Evolutionary conservation across 441 rosid species (phyloP), one percentile per base, ranked within the genome.

Genomic region (Populus hybrid): DNA sequence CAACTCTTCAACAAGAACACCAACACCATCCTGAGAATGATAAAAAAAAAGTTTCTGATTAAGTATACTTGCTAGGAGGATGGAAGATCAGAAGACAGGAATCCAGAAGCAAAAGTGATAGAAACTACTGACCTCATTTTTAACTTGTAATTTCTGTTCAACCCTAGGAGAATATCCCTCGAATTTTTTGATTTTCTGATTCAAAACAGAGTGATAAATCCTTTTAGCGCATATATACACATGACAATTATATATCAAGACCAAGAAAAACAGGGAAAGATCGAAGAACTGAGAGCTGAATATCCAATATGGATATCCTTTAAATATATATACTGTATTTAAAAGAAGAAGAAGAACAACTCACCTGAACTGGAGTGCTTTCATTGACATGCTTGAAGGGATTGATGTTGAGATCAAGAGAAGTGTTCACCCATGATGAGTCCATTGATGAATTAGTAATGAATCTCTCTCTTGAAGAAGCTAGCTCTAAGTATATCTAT

Each of bases 371-470:
- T 9, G 23, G 73, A 72, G 36, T 28, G 32, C 4, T 30, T 70
- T 46, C 67, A 69, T 57, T 61, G 28, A 53, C 10, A 38, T 66
- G 75, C 50, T 16, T 61, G 76, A 74, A 75, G 68, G 90, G 77
- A 67, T 82, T 87, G 82, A 81, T 76, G 71, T 86, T 90, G 84
- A 93, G 94, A 68, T 86, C 90, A 18, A 93, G 89, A 73, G 91
- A 81, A 21, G 88, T 83, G 75, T 86, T 85, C 26, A 83, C 86
- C 81, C 85, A 76, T 32, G 79, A 12, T 0, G 90, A 82, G 16
- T 84, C 90, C 91, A 88, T 88, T 9, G 57, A 75, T 24, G 71
- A 36, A 35, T 21, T 18, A 6, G 32, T 30, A 3, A 30, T 30
- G 32, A 34, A 59, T 40, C 68, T 32, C 19, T 36, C 1, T n/a